Evolutionary conservation across 805 yeast genomes (phyloP).

Genomic region (Candida railenensis): DNA sequence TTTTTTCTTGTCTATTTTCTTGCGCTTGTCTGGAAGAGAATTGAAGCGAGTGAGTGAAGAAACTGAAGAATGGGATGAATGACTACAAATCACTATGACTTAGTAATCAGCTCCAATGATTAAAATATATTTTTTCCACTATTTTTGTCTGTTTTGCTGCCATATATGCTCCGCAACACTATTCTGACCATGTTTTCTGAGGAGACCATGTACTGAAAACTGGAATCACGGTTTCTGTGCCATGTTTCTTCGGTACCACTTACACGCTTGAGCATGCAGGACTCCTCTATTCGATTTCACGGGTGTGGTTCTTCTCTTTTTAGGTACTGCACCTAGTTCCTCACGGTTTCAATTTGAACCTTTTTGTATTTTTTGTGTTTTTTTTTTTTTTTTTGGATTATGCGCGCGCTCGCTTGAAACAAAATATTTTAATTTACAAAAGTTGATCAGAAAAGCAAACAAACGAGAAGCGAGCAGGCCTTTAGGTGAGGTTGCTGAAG

Average conservation of each 20-base stretch:
- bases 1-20: no score
- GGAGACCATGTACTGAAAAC: neutral
- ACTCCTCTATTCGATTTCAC: no score
- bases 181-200: neutral
- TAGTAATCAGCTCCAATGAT: neutral
- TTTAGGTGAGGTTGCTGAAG: no score
- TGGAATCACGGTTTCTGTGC: neutral
- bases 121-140: neutral
- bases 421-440: neutral
- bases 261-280: no score
- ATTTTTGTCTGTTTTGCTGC: neutral
- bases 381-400: neutral
- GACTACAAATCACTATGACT: neutral
- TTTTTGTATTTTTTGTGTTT: neutral
- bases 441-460: neutral
- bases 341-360: neutral
- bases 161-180: neutral
- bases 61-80: no score
- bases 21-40: no score
- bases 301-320: no score
- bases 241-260: no score
- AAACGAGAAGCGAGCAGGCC: no score
- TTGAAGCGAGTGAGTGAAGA: neutral
- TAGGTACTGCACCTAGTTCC: neutral
- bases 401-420: slow-evolving; percentile 1